Percentiles rank a stretch among this genome's conserved stretches.
phyloP scores from a whole-genome alignment of 2,329 filamentous ascomycete genomes.

The Aspergillus jensenii region DNA sequence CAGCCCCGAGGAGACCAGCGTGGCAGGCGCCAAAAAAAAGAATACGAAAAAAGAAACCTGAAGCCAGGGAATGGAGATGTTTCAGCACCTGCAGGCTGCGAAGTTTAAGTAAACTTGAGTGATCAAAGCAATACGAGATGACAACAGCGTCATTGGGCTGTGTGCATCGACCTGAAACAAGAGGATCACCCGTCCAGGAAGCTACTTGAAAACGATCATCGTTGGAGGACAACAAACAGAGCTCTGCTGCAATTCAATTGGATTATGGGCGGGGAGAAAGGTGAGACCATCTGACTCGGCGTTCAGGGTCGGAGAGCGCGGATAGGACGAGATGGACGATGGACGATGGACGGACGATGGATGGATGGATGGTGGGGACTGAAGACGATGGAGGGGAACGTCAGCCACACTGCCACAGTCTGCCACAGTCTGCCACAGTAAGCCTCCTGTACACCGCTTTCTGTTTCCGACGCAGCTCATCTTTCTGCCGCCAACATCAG shows the following conservation, averaged over 20 bases:
- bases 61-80: conserved; percentile 1
- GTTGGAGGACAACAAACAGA: neutral
- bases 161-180: neutral
- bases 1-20: conserved; percentile 1
- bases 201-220: neutral
- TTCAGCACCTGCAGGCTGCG: conserved; percentile 4
- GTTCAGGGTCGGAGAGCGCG: neutral
- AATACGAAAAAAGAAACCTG: neutral
- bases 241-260: neutral
- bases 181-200: neutral
- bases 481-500: neutral
- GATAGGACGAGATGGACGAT: neutral
- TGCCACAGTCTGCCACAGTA: neutral
- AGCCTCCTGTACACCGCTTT: conserved; percentile 12
- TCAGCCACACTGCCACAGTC: neutral
- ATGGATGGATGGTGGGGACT: no score
- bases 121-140: neutral
- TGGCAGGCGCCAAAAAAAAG: neutral
- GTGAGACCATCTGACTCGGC: neutral
- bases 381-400: neutral
- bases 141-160: neutral
- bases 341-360: no score
- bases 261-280: neutral
- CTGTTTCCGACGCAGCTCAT: neutral
- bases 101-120: neutral